Percentiles rank a stretch among this genome's conserved stretches.
phyloP scores from a whole-genome alignment of 768 basidiomycete genomes.

The Pulveroboletus ravenelii region DNA sequence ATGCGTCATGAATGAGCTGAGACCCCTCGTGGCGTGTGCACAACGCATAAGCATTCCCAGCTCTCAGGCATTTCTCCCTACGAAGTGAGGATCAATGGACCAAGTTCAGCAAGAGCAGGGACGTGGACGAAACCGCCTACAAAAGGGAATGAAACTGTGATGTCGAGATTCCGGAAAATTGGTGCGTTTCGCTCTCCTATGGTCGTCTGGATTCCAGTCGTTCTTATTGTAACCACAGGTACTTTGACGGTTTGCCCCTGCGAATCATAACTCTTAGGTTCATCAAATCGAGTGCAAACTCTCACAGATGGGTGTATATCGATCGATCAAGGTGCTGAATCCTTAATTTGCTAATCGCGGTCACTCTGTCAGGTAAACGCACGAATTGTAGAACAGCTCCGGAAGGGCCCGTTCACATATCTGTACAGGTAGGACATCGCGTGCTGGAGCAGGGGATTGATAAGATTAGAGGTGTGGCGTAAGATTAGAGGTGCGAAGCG shows the following conservation, averaged over 20 bases:
- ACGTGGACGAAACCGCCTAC: constrained; percentile 74
- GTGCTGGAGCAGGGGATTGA: not conserved
- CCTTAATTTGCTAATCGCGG: not conserved
- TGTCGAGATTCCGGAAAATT: constrained; percentile 68
- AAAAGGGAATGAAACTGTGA: constrained; percentile 58
- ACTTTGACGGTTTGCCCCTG: constrained; percentile 66
- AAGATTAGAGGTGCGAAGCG: too few species aligned
- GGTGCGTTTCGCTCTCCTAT: constrained; percentile 35
- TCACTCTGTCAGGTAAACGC: constrained; percentile 48
- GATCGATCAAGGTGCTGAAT: not conserved
- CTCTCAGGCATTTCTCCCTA: constrained; percentile 62
- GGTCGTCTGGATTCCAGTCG: not conserved
- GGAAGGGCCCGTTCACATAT: constrained; percentile 73
- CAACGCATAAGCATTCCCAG: constrained; percentile 17
- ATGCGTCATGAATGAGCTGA: constrained; percentile 46
- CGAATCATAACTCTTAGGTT: constrained; percentile 42
- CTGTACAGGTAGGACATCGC: constrained; percentile 44
- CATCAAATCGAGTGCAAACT: constrained; percentile 61
- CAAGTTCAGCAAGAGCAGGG: constrained; percentile 48
- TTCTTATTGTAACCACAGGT: constrained; percentile 32
- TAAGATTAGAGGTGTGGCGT: too few species aligned
- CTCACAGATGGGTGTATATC: constrained; percentile 60
- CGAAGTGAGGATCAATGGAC: constrained; percentile 68
- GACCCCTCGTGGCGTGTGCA: not conserved
- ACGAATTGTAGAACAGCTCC: constrained; percentile 62